Conservation (phyloP, 805 yeast genomes). For the Wickerhamomyces tratensis region DNA sequence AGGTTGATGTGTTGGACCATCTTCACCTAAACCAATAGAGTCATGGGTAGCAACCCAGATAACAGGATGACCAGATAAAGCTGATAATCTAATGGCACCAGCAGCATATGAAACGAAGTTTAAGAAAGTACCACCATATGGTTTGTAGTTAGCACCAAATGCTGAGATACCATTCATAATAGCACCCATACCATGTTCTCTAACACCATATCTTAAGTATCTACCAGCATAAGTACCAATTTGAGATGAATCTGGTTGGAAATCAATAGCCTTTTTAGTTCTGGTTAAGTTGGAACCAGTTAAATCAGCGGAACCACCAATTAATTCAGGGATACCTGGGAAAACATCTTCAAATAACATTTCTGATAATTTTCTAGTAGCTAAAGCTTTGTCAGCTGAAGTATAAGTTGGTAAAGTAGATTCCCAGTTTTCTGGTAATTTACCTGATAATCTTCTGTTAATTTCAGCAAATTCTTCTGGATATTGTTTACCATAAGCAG, state of each 20-base stretch:
- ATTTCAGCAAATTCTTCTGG: slow-evolving; percentile 76
- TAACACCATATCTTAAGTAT: slow-evolving; percentile 94
- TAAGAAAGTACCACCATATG: slow-evolving; percentile 96
- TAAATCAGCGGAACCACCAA: slow-evolving; percentile 98
- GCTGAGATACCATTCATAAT: slow-evolving; percentile 96
- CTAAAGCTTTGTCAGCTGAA: slow-evolving; percentile 71
- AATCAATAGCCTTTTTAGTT: slow-evolving; percentile 74
- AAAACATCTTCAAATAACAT: slow-evolving; percentile 55
- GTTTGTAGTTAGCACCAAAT: slow-evolving; percentile 74
- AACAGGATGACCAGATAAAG: slow-evolving; percentile 75
- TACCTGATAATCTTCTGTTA: slow-evolving; percentile 63
- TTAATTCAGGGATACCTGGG: slow-evolving; percentile 68
- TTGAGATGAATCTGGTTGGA: slow-evolving; percentile 78
- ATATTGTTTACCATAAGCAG: slow-evolving; percentile 53
- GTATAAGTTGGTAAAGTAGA: slow-evolving; percentile 69
- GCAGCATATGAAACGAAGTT: slow-evolving; percentile 83
- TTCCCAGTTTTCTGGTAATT: slow-evolving; percentile 81
- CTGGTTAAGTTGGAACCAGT: slow-evolving; percentile 95
- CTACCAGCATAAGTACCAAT: slow-evolving; percentile 87
- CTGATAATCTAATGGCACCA: slow-evolving; percentile 81
- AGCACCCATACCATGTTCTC: slow-evolving; percentile 99
- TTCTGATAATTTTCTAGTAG: slow-evolving; percentile 93
- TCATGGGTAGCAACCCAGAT: slow-evolving; percentile 88
- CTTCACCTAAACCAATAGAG: slow-evolving; percentile 87
- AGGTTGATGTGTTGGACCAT: slow-evolving; percentile 92